Base-by-base conservation (phyloP, 345 rosid genomes). In the Citrus maxima region DNA sequence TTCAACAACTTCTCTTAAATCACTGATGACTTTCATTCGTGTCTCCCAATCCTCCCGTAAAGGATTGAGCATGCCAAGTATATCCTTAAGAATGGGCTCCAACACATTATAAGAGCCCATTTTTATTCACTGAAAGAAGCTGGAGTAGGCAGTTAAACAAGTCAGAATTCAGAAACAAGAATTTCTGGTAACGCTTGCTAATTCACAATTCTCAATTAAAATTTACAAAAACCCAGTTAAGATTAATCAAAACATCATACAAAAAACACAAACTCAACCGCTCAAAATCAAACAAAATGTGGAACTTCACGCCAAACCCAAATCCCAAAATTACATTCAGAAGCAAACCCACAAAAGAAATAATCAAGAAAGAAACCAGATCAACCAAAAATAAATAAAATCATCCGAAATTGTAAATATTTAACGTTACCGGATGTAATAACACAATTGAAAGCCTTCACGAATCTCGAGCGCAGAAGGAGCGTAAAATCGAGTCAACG, bases 1-100 rank as follows among this genome's bases (percentile, higher is more conserved):
- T 72, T 59, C 83, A 76, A 93, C 84, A 46, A 88, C 86, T 22
- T 72, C 75, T 56, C 84, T 84, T 80, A 95, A 72, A 67, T 93
- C 95, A 76, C 82, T 78, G 42, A 95, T 85, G 76, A 95, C 78
- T 32, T 30, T 77, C 58, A 54, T 67, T 73, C 98, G 82, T 0
- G 73, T 81, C 40, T 22, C 83, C 93, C 90, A 85, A 79, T 93
- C 95, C 25, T 85, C 87, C 22, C 80, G 81, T 38, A 77, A 59
- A 61, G 99, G 99, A 66, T 79, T 82, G 80, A 93, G 77, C 59
- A 85, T 88, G 21, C 72, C 75, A 76, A 95, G 95, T 69, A 93
- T 79, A 22, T 87, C 95, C 58, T 82, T 80, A 59, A 95, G 90
- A 37, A 86, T 80, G 58, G 81, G 77, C 82, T 90, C 94, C 79